Evolutionary conservation across 306 rosid species (phyloP), one percentile per base, ranked within the genome.

Genomic region (Ormosia emarginata): DNA sequence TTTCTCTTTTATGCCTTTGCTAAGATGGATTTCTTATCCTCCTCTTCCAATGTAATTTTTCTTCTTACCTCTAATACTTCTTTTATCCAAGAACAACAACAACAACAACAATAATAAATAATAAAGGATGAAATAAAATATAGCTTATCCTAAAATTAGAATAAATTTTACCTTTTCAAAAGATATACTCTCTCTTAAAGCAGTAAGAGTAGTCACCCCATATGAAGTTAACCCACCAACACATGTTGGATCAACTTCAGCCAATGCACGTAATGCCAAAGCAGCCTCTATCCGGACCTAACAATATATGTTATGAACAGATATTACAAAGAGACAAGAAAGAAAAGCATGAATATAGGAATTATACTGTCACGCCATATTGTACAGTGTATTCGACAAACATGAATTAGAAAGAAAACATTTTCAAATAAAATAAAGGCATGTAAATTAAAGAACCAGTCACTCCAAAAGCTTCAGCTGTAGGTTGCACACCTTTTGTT

Each of bases 241-340:
- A 89, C 99, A 95, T 63, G 97, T 89, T 66, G 98, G 99, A 89
- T 95, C 98, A 77, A 95, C 98, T 89, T 95, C 99, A 71, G 94
- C 97, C 90, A 95, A 79, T 18, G 97, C 73, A 55, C 96, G 98
- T 79, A 95, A 82, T 33, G 97, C 88, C 81, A 93, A 88, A 84
- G 97, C 92, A 86, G 99, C 99, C 88, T 95, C 99, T 71, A 93
- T 85, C 64, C 99, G 93, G 57, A 95, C 99, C 99, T 95, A 89
- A 75, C 62, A 79, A 79, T 47, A 67, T 75, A 83, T 61, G 80
- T 71, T 57, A 63, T 18, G 41, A 73, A 53, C 15, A 33, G 52
- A 71, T 65, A 77, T 70, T 43, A 76, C 57, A 41, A 75, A 61
- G 70, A 72, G 52, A 67, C 29, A 73, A 57, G 17, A 47, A 62